Evolutionary conservation across 768 basidiomycete species (phyloP), one percentile per base, ranked within the genome.

Genomic region (Gloeopeniophorella convolvens): DNA sequence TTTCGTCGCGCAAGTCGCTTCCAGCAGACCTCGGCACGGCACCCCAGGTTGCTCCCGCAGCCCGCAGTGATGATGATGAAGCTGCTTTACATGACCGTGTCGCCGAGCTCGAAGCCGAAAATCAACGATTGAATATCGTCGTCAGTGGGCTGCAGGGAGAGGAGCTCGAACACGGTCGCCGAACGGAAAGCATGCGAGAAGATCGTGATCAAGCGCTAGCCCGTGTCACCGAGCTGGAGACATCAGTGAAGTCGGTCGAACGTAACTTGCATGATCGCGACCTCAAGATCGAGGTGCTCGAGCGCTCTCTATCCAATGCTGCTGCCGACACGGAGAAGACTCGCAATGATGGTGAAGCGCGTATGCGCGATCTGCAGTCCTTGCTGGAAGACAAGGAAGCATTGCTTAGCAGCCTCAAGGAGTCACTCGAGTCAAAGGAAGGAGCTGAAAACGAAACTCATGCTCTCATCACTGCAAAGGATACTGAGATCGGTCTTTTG

Each of bases 31-130:
- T 21, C 8, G 43, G 37, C 30, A 41, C 55, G 30, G 65, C 33
- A 41, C 51, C 33, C 45, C 42, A 50, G 45, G 58, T 43, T 21
- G 21, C 5, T 5, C 45, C 15, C 44, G 7, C n/a, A 15, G 13
- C 37, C 31, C 48, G 8, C 42, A 39, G 23, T 15, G 21, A 42
- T 5, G 36, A 43, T 10, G 55, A 34, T 27, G 31, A 45, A 6
- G 71, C 72, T 18, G 65, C 67, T 53, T 66, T 77, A 40, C 77
- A 74, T 43, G 59, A 65, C 13, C 67, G 77, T 16, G 60, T 89
- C 27, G 75, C 81, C 49, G 73, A 77, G 1, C 70, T 87, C 8
- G 84, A 89, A 61, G 78, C 78, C 48, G 88, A 91, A 62, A 87
- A 83, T 51, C 71, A 72, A 42, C 75, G 81, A 18, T 67, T 91